A percentile compares a stretch with the other conserved stretches of the same genome.
Conservation (phyloP, 345 rosid genomes). For the Geranium brycei region DNA sequence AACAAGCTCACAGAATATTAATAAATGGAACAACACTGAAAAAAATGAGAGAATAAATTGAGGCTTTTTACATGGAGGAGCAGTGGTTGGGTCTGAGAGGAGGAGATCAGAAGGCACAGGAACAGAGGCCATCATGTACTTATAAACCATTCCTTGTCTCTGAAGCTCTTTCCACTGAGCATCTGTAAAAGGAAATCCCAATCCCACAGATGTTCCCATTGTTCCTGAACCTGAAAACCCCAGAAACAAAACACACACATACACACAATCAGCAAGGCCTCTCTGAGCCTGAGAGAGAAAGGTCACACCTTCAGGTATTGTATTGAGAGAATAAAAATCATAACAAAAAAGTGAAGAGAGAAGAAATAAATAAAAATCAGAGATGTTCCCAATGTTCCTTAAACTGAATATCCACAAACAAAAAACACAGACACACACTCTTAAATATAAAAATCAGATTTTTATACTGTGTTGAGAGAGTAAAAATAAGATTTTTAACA, state of each 20-base stretch:
- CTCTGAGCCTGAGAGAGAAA: neutral
- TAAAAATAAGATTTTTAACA: neutral
- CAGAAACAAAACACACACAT: neutral
- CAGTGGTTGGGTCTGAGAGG: slow-evolving; percentile 14
- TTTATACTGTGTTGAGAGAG: too few species aligned
- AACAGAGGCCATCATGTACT: slow-evolving; percentile 66
- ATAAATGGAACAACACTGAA: neutral
- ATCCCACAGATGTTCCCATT: slow-evolving; percentile 17
- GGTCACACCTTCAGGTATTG: neutral
- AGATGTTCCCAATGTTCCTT: too few species aligned
- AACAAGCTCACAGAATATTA: neutral
- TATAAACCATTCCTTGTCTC: slow-evolving; percentile 78
- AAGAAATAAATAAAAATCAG: too few species aligned
- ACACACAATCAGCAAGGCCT: neutral
- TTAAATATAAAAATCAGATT: neutral
- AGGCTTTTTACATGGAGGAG: slow-evolving; percentile 16
- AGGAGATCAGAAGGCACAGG: slow-evolving; percentile 80
- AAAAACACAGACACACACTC: too few species aligned
- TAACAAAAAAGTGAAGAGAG: too few species aligned
- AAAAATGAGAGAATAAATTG: neutral
- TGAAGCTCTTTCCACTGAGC: slow-evolving; percentile 71
- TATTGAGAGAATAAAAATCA: too few species aligned
- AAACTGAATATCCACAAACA: too few species aligned
- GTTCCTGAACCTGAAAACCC: slow-evolving; percentile 11
- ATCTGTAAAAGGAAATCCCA: slow-evolving; percentile 53